Evolutionary conservation across 1,284 basidiomycete genomes (phyloP), one percentile per base, ranked within the genome.

Genomic region (Veloboletus limbatus): DNA sequence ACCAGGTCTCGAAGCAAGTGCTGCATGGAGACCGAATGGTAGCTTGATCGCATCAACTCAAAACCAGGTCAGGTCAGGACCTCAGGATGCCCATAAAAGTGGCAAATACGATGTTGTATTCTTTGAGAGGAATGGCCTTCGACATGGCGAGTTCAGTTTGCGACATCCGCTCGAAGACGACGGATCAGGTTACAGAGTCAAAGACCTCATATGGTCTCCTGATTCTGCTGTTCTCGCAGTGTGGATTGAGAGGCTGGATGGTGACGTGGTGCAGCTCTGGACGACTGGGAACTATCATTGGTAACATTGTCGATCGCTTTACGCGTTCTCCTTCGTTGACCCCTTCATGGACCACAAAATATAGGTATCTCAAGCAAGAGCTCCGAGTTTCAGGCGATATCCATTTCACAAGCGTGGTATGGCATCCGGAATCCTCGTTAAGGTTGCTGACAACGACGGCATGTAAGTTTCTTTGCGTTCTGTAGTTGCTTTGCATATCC

Each of bases 201-300:
- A 75, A 47, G 89, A 91, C 50, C 66, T 97, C 27, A 66, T 68
- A 2, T 99, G 96, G 96, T 97, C 89, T 61, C 78, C 85, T 1
- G 94, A 96, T 65, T 96, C 93, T 2, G 85, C 81, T 48, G 75
- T 97, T 2, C 71, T 99, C 11, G 87, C 86, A 1, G 74, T 97
- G 1, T 96, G 92, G 89, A 74, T 96, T 25, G 81, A 88, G 59
- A 68, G 77, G n/a, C 73, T 79, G 20, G 71, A 74, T 3, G 78
- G 75, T 3, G 87, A 93, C 67, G 69, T 85, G 85, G 91, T 99
- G 17, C 97, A 99, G 69, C 71, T 99, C 2, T 99, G 94, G 93
- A 90, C 92, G 0, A 92, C 79, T 20, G 86, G 89, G 39, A 99
- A 99, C 66, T 99, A 97, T 67, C 89, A 97, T 65, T 97, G 95